These are phyloP conservation scores for Lunularia cruciata DNA, from an alignment of 225 moss, liverwort and hornwort genomes.

Conservation along the genomic window DNA sequence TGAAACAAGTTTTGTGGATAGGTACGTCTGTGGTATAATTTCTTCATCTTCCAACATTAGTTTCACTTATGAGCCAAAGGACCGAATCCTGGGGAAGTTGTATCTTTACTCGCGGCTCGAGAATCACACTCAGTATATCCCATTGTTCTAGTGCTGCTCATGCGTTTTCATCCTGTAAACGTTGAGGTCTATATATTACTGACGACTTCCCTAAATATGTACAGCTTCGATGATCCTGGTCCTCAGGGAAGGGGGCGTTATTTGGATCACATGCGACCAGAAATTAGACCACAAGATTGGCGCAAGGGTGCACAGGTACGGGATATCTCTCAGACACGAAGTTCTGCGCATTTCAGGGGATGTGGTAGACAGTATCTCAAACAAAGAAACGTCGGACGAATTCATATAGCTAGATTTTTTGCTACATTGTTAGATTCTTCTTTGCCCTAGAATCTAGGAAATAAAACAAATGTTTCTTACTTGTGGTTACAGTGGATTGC, in stretches of 20 bases:
- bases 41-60: not conserved
- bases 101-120: too few relatives aligned
- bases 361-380: too few relatives aligned
- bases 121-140: too few relatives aligned
- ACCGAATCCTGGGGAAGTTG: not conserved
- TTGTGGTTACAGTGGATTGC: conserved; percentile 38
- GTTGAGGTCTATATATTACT: too few relatives aligned
- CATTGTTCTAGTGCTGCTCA: too few relatives aligned
- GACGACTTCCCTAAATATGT: not conserved
- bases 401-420: too few relatives aligned
- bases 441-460: not conserved
- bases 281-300: conserved; percentile 38
- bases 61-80: not conserved
- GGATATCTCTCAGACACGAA: too few relatives aligned
- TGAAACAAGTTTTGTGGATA: conserved; percentile 43
- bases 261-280: conserved; percentile 40
- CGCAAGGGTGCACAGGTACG: conserved; percentile 36
- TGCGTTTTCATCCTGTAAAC: not conserved
- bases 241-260: conserved; percentile 39
- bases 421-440: too few relatives aligned
- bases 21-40: not conserved
- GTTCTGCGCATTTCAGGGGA: too few relatives aligned
- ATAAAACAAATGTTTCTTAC: not conserved
- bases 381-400: too few relatives aligned
- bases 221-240: conserved; percentile 43